These are phyloP conservation scores for Agrostemma githago DNA, from an alignment of 148 eudicot genomes.

Conservation along the genomic window DNA sequence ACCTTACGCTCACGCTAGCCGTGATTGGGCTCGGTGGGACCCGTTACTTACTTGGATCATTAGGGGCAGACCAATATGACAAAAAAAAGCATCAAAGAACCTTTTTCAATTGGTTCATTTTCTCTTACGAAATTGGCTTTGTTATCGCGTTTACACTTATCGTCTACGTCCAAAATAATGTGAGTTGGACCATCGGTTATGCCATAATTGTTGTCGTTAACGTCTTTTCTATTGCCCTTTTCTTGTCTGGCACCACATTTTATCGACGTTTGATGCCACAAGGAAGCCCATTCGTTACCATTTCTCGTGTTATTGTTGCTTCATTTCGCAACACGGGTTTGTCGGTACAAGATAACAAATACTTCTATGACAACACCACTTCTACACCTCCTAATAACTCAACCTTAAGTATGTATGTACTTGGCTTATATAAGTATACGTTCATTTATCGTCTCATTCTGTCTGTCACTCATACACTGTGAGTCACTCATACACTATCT, in stretches of 20 bases:
- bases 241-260: slow-evolving; percentile 32
- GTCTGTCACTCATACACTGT: neutral
- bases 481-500: neutral
- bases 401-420: slow-evolving; percentile 30
- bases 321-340: slow-evolving; percentile 23
- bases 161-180: slow-evolving; percentile 38
- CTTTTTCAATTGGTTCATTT: slow-evolving; percentile 41
- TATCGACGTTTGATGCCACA: slow-evolving; percentile 23
- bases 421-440: neutral
- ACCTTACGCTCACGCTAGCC: slow-evolving; percentile 24
- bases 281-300: slow-evolving; percentile 43
- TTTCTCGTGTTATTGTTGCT: slow-evolving; percentile 40
- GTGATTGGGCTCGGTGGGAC: slow-evolving; percentile 42
- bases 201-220: slow-evolving; percentile 26
- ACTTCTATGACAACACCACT: neutral
- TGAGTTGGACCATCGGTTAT: slow-evolving; percentile 41
- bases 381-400: slow-evolving; percentile 17
- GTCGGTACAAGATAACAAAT: slow-evolving; percentile 3
- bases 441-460: neutral
- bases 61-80: slow-evolving; percentile 39
- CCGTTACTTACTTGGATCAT: slow-evolving; percentile 31
- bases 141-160: slow-evolving; percentile 30
- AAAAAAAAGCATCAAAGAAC: slow-evolving; percentile 22
- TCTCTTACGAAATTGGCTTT: slow-evolving; percentile 22
- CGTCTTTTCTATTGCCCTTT: slow-evolving; percentile 26